Base-by-base conservation (phyloP, 768 basidiomycete species). In the Boletus rufocinnamomeus region DNA sequence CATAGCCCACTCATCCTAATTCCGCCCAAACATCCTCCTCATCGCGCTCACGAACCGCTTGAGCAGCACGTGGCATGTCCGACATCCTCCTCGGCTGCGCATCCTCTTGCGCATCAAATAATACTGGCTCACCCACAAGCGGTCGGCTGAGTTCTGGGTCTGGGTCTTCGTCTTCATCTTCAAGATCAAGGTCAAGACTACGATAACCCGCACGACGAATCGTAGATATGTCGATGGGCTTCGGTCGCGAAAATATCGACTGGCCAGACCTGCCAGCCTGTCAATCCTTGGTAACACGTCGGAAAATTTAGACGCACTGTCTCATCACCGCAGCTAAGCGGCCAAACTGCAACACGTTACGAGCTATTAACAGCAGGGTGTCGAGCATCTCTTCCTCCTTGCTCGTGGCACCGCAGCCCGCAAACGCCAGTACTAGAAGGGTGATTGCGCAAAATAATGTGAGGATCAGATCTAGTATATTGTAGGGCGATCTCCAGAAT, bases 401-500 rank as follows among this genome's bases (percentile, higher is more conserved):
- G 72, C 90, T 93, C 38, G 85, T 84, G 32, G 84, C 68, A 25
- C 87, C 88, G 70, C 93, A 94, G 50, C 89, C 86, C n/a, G 90
- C 87, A 70, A 94, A 92, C 53, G 90, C 85, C 48, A 98, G 84
- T 21, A 98, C 85, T 34, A 95, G 79, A 48, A 99, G 76, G 7
- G 97, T 99, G 57, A 98, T 71, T 5, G 85, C 88, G 69, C 96
- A 98, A 76, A 99, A 92, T 30, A 83, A 63, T 2, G 97, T 98
- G 45, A 99, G 80, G 50, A 91, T 82, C 17, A 97, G 81, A 71
- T 98, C 95, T 66, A 95, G 80, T 34, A 92, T 77, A 70, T 98
- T 98, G 76, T 93, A 94, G 13, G 87, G 86, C n/a, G 92, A 91
- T 71, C 84, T 90, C 93, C 93, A 95, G 79, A 97, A 97, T 93